Evolutionary conservation across 164 flowering plant genomes (phyloP).

Genomic region (Chimonanthus salicifolius): DNA sequence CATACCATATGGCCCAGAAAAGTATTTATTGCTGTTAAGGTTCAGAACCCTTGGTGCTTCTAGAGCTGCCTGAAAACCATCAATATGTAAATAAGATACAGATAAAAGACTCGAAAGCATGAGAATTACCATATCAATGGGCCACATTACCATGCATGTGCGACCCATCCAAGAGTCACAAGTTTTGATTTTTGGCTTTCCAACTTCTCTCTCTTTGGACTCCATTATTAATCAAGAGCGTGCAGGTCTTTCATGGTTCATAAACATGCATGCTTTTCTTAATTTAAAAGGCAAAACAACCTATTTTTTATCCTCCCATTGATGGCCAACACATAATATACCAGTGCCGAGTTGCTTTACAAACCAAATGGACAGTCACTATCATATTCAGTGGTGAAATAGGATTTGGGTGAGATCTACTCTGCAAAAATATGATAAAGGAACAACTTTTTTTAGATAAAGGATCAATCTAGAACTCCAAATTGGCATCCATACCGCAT

Average conservation of each 20-base stretch:
- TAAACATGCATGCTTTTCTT: too few relatives aligned
- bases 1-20: slow-evolving; percentile 80
- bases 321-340: neutral
- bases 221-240: too few relatives aligned
- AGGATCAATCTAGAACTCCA: too few relatives aligned
- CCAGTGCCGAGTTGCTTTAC: neutral
- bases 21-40: slow-evolving; percentile 50
- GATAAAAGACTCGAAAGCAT: neutral
- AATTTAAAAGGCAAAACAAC: too few relatives aligned
- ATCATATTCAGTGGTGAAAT: neutral
- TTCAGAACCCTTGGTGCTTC: slow-evolving; percentile 74
- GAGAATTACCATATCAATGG: neutral
- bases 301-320: too few relatives aligned
- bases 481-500: too few relatives aligned
- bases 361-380: neutral
- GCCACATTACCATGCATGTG: neutral
- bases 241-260: too few relatives aligned
- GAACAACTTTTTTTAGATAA: too few relatives aligned
- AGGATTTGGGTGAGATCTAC: neutral
- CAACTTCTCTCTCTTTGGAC: too few relatives aligned
- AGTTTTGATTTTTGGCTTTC: too few relatives aligned
- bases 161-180: too few relatives aligned
- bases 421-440: neutral
- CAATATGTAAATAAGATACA: neutral
- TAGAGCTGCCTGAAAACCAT: slow-evolving; percentile 58